phyloP scores from a whole-genome alignment of 1,284 basidiomycete genomes.

The Leccinum brunneo-olivaceum region DNA sequence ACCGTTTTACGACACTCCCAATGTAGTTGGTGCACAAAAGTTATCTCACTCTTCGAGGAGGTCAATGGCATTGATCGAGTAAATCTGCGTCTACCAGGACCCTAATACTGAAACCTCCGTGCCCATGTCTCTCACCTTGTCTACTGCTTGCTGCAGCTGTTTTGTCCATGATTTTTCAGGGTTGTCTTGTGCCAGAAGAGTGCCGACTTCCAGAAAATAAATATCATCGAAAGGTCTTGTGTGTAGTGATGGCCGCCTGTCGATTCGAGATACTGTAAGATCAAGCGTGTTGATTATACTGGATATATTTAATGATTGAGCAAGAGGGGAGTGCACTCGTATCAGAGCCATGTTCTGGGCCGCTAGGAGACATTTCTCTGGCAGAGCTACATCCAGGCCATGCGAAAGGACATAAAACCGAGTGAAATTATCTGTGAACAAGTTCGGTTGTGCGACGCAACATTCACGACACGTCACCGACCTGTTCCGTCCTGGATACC shows the following conservation, averaged over 20 bases:
- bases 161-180: constrained; percentile 15
- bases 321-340: constrained; percentile 26
- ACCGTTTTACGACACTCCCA: neutral
- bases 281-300: constrained; percentile 19
- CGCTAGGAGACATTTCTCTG: constrained; percentile 9
- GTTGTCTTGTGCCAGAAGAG: constrained; percentile 9
- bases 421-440: constrained; percentile 50
- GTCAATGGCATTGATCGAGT: neutral
- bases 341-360: constrained; percentile 34
- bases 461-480: constrained; percentile 20
- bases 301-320: constrained; percentile 11
- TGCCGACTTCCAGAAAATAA: constrained; percentile 51
- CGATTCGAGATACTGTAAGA: constrained; percentile 41
- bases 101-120: constrained; percentile 33
- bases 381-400: constrained; percentile 26
- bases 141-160: constrained; percentile 15
- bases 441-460: neutral
- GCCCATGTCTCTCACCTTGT: constrained; percentile 12
- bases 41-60: no score
- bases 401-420: constrained; percentile 53
- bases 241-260: constrained; percentile 51
- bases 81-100: constrained; percentile 33
- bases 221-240: constrained; percentile 48
- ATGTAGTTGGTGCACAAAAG: neutral
- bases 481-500: constrained; percentile 59